Evolutionary conservation across 1,284 basidiomycete species (phyloP).

Genomic region (Heliocybe sulcata): DNA sequence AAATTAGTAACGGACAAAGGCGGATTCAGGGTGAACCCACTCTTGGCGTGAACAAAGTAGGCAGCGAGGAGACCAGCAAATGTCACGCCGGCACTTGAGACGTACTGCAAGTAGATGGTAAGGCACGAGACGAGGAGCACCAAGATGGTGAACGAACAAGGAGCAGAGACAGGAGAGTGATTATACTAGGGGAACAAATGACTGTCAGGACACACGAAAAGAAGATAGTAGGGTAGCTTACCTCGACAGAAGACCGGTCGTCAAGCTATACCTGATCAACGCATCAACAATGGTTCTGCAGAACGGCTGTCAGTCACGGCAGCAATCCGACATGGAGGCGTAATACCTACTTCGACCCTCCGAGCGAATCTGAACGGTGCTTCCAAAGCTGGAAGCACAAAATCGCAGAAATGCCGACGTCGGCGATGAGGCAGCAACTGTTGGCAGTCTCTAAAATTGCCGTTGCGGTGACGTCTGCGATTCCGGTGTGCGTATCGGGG

Average conservation of each 20-base stretch:
- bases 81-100: background rate
- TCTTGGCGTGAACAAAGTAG: background rate
- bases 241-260: background rate
- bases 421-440: background rate
- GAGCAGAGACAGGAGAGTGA: background rate
- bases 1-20: background rate
- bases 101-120: background rate
- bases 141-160: background rate
- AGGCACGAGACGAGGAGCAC: background rate
- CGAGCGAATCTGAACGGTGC: background rate
- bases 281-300: background rate
- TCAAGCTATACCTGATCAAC: background rate
- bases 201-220: background rate
- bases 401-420: background rate
- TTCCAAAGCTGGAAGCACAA: background rate
- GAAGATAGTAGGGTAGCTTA: background rate
- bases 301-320: background rate
- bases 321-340: background rate
- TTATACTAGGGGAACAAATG: background rate
- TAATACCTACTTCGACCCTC: background rate
- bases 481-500: background rate
- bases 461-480: background rate
- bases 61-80: background rate
- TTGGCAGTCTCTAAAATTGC: background rate
- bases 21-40: background rate